Base-by-base conservation (phyloP, 2,329 filamentous ascomycete species). In the Sclerotinia nivalis region DNA sequence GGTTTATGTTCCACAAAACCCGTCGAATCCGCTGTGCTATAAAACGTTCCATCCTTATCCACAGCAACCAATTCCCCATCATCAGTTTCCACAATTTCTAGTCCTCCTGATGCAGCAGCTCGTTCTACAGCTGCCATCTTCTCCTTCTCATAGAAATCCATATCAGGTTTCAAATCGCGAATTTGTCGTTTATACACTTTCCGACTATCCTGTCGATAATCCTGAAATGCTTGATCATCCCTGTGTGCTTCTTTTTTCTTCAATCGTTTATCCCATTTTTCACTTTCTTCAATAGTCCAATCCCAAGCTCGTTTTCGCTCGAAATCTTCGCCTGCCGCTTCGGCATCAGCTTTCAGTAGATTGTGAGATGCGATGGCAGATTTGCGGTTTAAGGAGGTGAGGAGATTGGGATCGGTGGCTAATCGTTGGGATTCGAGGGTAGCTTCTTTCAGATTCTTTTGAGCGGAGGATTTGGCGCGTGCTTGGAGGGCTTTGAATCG, bases 281-380 rank as follows among this genome's bases (percentile, higher is more conserved):
- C 96, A 75, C 89, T 92, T 82, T 99, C 96, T 73, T 99, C 96
- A 9, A 95, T 84, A 0, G 96, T 99, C 92, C 96, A 99, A 82
- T 98, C 96, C 96, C 96, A 99, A 1, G 96, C 96, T 54, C 96
- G 90, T 82, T 98, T 97, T 74, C 96, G 92, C 84, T 99, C 96
- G 78, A 98, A 99, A 80, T 98, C 96, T 69, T 92, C 93, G 47
- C 93, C 93, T 0, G 86, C 84, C 25, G 92, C 93, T 79, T 94
- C 92, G 1, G 93, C 90, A 76, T 97, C 93, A 5, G 93, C 93
- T 83, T 97, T 97, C 56, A 97, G 86, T 0, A 99, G 88, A 78
- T 98, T 99, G 80, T 97, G 93, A 8, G 91, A 89, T 28, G 96
- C 95, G 74, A 96, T 89, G 69, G 93, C 94, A 76, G 93, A 92